Evolutionary conservation across 1,139 yeast genomes (phyloP).

Genomic region (Meyerozyma athensensis): DNA sequence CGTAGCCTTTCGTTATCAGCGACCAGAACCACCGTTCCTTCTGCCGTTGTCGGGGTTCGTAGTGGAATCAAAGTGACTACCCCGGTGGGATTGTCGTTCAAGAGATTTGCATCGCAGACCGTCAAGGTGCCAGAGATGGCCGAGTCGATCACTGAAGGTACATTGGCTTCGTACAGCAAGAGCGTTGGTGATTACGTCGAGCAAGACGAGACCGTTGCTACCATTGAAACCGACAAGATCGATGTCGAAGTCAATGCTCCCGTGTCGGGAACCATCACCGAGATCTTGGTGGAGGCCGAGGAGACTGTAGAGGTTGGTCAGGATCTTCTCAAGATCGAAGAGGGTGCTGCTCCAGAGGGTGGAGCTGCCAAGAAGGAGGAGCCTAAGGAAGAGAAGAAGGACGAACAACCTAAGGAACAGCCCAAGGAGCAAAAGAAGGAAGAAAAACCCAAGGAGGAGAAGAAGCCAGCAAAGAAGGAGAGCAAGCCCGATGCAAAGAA

Average conservation of each 20-base stretch:
- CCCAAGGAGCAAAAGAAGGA: slow-evolving; percentile 25
- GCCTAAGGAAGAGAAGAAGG: slow-evolving; percentile 22
- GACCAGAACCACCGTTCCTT: slow-evolving; percentile 7
- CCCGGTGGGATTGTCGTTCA: slow-evolving; percentile 9
- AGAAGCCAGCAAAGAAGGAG: slow-evolving; percentile 12
- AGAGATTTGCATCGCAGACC: slow-evolving; percentile 39
- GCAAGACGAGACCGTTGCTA: slow-evolving; percentile 88
- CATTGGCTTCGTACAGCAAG: slow-evolving; percentile 73
- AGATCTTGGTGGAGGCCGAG: slow-evolving; percentile 76
- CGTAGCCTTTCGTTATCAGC: slow-evolving; percentile 7
- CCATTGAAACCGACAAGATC: slow-evolving; percentile 97
- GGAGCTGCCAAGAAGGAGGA: slow-evolving; percentile 37
- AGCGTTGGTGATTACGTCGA: slow-evolving; percentile 85
- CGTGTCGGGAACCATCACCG: slow-evolving; percentile 82
- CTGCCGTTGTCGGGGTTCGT: slow-evolving; percentile 8
- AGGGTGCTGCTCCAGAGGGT: slow-evolving; percentile 79
- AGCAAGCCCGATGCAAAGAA: slow-evolving; percentile 17
- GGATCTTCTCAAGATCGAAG: slow-evolving; percentile 83
- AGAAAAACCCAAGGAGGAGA: slow-evolving; percentile 22
- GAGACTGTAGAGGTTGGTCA: slow-evolving; percentile 97
- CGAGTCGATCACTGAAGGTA: slow-evolving; percentile 97
- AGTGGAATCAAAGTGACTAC: slow-evolving; percentile 7
- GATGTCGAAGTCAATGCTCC: slow-evolving; percentile 98
- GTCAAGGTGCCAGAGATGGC: slow-evolving; percentile 99
- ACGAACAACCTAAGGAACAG: slow-evolving; percentile 20